Base-by-base conservation (phyloP, 2,329 filamentous ascomycete genomes). In the Fusarium sp. region DNA sequence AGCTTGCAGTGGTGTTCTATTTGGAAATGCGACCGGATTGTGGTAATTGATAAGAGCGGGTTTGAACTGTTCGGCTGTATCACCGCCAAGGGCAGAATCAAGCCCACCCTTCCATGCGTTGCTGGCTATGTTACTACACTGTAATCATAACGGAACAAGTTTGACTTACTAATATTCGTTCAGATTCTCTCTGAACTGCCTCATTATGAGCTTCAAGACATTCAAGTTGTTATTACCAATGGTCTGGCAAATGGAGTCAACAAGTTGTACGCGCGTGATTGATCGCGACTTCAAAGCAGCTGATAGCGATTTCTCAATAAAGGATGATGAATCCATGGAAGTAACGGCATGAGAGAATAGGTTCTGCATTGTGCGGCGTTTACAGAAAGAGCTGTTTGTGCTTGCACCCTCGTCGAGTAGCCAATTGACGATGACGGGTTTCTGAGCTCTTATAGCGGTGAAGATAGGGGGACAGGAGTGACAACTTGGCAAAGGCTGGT, bases 21-120 rank as follows among this genome's bases (percentile, higher is more conserved):
- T 12, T 4, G 19, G 6, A 6, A 10, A 6, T 1, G 6, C 10
- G 6, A 12, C 10, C 2, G 21, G 15, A 9, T 40, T 13, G 5
- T 18, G 28, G 4, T 28, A 5, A n/a, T 43, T 53, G 18, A 60
- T 10, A 2, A 60, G 19, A 13, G 12, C 13, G 5, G 28, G 28
- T 13, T 16, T 25, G 15, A 52, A 10, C 2, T 21, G 11, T 12
- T 52, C 16, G 1, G 9, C 19, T 1, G 58, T n/a, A 28, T 33
- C 8, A 3, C 15, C 5, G 10, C 3, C 12, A 25, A 28, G 16
- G 2, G 5, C 28, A n/a, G 28, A 10, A 30, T 30, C 4, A 6
- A 47, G 18, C 1, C 4, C 4, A 5, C 19, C 44, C 9, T 47
- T 30, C 44, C 44, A 47, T 10, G 19, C 19, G 11, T 47, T 30